Base-by-base conservation (phyloP, 352 stramenopile genomes). In the Phytophthora cryptogea region DNA sequence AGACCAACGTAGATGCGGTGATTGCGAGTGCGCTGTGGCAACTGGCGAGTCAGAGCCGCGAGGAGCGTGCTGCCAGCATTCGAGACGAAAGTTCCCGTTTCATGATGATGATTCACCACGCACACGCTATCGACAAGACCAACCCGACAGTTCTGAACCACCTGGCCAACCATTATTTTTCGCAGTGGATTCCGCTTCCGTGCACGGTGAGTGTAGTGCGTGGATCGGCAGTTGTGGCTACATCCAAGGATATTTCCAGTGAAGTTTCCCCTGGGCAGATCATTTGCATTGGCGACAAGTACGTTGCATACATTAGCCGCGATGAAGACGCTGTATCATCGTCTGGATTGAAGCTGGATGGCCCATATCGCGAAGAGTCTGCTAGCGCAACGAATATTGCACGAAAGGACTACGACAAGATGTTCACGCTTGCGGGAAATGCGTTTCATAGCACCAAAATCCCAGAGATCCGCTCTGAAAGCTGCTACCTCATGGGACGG, bases 91-190 rank as follows among this genome's bases (percentile, higher is more conserved):
- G 94, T 58, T 94, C 86, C 2, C 87, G 88, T 16, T 95, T 97
- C 58, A 94, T 97, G 78, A 92, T 87, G 45, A 90, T 93, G 71
- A 94, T 94, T 31, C 80, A 94, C 56, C 90, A 98, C 70, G 95
- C 94, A 26, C 89, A 94, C 53, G 78, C 78, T 11, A 91, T 95
- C 46, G 86, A 95, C 61, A 93, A 93, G 62, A 92, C 80, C 28
- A 94, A 93, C 55, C 85, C 87, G 8, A 94, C 84, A 51, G 96
- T 98, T 16, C 78, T 98, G 42, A 99, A 99, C 76, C 96, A 99
- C 72, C 74, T 99, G 52, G 96, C 96, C 8, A 98, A 99, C 83
- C 95, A 99, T 75, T 99, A 98, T 69, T 99, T 99, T 73, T 96
- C 90, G 52, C 97, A 98, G 60, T 99, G 95, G 95, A 96, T 97